Conservation (phyloP, 495 filamentous ascomycete genomes). For the Hyaloscypha bicolor region DNA sequence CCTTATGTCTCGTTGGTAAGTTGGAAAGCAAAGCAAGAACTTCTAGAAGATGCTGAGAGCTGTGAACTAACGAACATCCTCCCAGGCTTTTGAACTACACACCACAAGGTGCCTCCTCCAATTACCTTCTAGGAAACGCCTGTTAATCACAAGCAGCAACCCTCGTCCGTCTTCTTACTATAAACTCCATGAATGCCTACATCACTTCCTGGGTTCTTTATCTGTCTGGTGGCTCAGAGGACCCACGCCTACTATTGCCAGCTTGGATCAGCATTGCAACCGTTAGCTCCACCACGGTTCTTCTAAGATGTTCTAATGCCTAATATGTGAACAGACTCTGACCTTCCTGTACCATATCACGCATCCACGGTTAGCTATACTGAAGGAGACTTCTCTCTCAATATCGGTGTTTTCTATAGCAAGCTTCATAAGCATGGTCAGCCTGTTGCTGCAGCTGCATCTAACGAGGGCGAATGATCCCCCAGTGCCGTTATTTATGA, state of each 20-base stretch:
- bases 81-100: conserved; percentile 84
- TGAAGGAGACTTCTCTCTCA: conserved; percentile 78
- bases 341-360: conserved; percentile 81
- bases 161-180: conserved; percentile 79
- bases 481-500: conserved; percentile 62
- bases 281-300: conserved; percentile 13
- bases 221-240: conserved; percentile 71
- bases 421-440: conserved; percentile 74
- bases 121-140: conserved; percentile 5
- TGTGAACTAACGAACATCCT: neutral
- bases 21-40: conserved; percentile 15
- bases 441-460: conserved; percentile 69
- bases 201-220: conserved; percentile 79
- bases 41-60: neutral
- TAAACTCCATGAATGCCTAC: conserved; percentile 78
- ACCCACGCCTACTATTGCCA: conserved; percentile 77
- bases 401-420: conserved; percentile 74
- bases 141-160: conserved; percentile 54
- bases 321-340: conserved; percentile 54
- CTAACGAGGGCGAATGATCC: conserved; percentile 65
- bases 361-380: conserved; percentile 79
- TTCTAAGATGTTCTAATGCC: neutral
- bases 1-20: conserved; percentile 89
- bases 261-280: conserved; percentile 87
- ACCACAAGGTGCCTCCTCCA: conserved; percentile 50